Percentiles rank a stretch among this genome's conserved stretches.
phyloP scores from a whole-genome alignment of 805 yeast species.

The Barnettozyma sucrosica region DNA sequence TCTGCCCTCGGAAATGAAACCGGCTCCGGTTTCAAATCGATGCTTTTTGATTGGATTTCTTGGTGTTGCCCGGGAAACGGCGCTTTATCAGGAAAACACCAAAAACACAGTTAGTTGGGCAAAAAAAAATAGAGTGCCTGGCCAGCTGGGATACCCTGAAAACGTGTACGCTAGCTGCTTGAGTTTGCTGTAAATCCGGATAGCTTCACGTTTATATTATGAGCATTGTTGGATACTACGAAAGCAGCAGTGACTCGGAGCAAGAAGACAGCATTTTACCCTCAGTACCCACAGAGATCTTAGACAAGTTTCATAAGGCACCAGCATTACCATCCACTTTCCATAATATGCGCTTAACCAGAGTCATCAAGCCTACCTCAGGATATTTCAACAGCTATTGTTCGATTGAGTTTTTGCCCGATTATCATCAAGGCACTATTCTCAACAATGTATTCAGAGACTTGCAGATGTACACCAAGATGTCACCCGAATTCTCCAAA shows the following conservation, averaged over 20 bases:
- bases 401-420: constrained; percentile 10
- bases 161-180: too few relatives aligned
- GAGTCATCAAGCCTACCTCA: constrained; percentile 7
- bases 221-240: constrained; percentile 5
- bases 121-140: neutral
- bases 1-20: constrained; percentile 8
- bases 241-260: constrained; percentile 7
- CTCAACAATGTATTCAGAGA: neutral
- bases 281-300: constrained; percentile 4
- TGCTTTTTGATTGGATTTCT: constrained; percentile 8
- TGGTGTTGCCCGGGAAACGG: neutral
- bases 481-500: constrained; percentile 6
- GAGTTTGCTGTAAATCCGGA: too few relatives aligned
- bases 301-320: constrained; percentile 13
- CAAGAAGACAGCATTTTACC: constrained; percentile 1
- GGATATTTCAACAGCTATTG: constrained; percentile 8
- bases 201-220: neutral
- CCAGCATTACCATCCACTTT: constrained; percentile 7
- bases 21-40: constrained; percentile 13
- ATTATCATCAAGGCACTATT: neutral
- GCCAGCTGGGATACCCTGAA: too few relatives aligned
- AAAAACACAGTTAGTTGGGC: neutral
- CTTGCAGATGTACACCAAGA: constrained; percentile 3
- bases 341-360: constrained; percentile 12
- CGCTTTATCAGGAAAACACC: neutral